These are phyloP conservation scores for Talaromyces islandicus DNA, from an alignment of 2,329 filamentous ascomycete species.

Conservation along the genomic window DNA sequence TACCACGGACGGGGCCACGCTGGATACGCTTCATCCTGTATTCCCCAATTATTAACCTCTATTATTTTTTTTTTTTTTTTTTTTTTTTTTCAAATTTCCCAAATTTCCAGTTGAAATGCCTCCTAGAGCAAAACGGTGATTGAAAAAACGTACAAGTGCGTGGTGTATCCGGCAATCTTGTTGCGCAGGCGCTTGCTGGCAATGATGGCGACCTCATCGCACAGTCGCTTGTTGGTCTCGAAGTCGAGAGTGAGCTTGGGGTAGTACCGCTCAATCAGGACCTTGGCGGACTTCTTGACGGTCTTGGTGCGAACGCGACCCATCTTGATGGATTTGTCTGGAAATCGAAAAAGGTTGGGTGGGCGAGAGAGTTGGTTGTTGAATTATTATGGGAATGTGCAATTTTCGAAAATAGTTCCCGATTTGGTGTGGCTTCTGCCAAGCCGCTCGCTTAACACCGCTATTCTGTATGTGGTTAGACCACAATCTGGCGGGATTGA, in stretches of 20 bases:
- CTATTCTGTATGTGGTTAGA: background rate
- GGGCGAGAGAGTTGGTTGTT: background rate
- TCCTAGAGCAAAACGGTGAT: background rate
- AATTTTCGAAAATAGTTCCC: background rate
- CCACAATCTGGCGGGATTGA: background rate
- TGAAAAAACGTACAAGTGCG: slow-evolving; percentile 54
- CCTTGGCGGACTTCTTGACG: slow-evolving; percentile 89
- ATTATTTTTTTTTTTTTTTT: too few species aligned
- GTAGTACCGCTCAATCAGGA: slow-evolving; percentile 99
- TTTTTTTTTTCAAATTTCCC: too few species aligned
- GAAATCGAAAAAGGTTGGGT: slow-evolving; percentile 1
- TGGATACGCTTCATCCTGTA: slow-evolving; percentile 97
- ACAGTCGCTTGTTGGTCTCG: slow-evolving; percentile 99
- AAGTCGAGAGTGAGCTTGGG: slow-evolving; percentile 98
- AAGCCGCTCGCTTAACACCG: background rate
- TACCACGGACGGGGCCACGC: slow-evolving; percentile 97
- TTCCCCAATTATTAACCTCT: background rate
- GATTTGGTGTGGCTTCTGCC: slow-evolving; percentile 1
- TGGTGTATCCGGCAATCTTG: slow-evolving; percentile 99
- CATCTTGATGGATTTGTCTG: slow-evolving; percentile 38
- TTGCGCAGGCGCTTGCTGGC: slow-evolving; percentile 98
- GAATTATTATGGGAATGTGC: background rate
- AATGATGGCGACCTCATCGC: slow-evolving; percentile 99
- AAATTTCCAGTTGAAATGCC: background rate
- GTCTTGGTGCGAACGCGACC: slow-evolving; percentile 52